Conservation (phyloP, 441 rosid genomes). For the Raphanus hybrid region DNA sequence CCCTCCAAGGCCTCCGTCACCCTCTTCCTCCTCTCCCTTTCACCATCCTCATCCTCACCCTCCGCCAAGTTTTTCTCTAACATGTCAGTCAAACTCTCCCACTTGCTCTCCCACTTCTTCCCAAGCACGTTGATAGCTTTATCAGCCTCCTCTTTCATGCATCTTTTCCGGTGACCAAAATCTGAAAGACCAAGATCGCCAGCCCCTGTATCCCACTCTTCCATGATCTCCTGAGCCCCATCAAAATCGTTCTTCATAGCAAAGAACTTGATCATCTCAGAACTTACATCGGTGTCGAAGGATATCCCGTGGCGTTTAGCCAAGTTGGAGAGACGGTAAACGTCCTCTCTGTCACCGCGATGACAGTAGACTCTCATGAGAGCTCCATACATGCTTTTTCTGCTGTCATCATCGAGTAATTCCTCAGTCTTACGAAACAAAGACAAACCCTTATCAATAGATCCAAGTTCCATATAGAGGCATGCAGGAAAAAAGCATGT, state of each 20-base stretch:
- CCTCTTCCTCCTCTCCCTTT: constrained; percentile 49
- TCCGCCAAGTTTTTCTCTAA: constrained; percentile 21
- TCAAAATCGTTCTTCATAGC: constrained; percentile 39
- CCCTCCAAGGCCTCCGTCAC: constrained; percentile 38
- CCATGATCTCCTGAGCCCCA: constrained; percentile 45
- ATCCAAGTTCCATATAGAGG: constrained; percentile 41
- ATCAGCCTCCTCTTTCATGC: constrained; percentile 47
- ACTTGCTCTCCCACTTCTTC: constrained; percentile 39
- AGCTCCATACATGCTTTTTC: constrained; percentile 8
- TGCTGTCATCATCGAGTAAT: not conserved
- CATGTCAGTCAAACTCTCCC: constrained; percentile 46
- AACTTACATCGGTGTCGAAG: not conserved
- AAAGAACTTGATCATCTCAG: constrained; percentile 40
- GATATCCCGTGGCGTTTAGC: constrained; percentile 28
- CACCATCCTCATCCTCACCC: constrained; percentile 47
- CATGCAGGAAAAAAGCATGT: constrained; percentile 33
- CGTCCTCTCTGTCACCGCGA: constrained; percentile 38
- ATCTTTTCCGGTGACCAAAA: constrained; percentile 33
- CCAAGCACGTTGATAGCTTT: constrained; percentile 36
- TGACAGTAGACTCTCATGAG: constrained; percentile 39
- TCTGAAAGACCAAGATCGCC: constrained; percentile 18
- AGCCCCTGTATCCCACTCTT: constrained; percentile 44
- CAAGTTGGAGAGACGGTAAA: constrained; percentile 44
- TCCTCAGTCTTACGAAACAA: constrained; percentile 46
- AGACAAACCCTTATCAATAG: constrained; percentile 36